Percentiles rank a stretch among this genome's conserved stretches.
These are phyloP conservation scores for Botrytis pseudocinerea DNA, from an alignment of 2,329 filamentous ascomycete species.

Conservation along the genomic window DNA sequence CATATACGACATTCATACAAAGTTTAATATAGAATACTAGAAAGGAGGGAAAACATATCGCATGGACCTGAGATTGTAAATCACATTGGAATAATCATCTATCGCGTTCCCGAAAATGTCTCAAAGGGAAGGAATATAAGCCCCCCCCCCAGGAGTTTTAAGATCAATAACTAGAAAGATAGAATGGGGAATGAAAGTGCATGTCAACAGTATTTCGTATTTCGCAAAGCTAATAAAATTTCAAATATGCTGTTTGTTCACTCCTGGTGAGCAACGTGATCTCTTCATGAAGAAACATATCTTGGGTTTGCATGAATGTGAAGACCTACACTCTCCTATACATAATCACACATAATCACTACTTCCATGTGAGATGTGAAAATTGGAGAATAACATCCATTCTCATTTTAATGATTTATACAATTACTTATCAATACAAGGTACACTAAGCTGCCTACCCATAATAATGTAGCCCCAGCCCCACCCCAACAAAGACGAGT, in stretches of 20 bases:
- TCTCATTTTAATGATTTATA: not conserved
- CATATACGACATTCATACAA: too few relatives aligned
- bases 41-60: too few relatives aligned
- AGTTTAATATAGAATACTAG: too few relatives aligned
- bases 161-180: too few relatives aligned
- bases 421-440: not conserved
- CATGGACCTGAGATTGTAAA: too few relatives aligned
- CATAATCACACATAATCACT: not conserved
- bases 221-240: not conserved
- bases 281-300: not conserved
- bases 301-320: not conserved
- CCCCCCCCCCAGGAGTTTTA: too few relatives aligned
- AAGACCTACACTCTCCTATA: not conserved
- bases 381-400: not conserved
- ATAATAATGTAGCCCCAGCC: not conserved
- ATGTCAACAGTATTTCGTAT: rapidly evolving
- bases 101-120: too few relatives aligned
- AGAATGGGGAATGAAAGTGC: not conserved
- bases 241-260: not conserved
- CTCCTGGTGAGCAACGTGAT: not conserved
- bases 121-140: too few relatives aligned
- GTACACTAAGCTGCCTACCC: not conserved
- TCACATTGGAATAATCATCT: too few relatives aligned
- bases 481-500: not conserved
- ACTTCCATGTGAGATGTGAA: not conserved